Conservation (phyloP, 345 rosid species). For the Salix udensis region DNA sequence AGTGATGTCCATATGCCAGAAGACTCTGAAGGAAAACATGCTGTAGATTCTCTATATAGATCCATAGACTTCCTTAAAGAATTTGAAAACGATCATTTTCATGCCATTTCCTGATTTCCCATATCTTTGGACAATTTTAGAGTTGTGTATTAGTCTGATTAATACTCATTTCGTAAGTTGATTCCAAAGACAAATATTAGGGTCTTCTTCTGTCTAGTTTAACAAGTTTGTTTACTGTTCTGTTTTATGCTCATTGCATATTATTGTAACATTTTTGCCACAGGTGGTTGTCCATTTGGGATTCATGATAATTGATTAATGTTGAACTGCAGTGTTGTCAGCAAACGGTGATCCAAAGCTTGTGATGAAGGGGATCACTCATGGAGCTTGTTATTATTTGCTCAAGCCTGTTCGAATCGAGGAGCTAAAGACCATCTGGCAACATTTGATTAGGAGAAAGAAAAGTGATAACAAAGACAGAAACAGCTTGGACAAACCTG, state of each 20-base stretch:
- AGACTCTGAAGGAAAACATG: background rate
- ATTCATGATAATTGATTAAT: background rate
- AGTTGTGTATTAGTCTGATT: background rate
- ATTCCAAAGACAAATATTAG: background rate
- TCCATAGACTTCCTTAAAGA: background rate
- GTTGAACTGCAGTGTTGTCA: constrained; percentile 27
- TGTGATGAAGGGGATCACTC: constrained; percentile 38
- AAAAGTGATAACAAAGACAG: constrained; percentile 24
- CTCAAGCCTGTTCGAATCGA: constrained; percentile 35
- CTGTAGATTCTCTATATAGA: background rate
- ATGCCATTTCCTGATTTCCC: background rate
- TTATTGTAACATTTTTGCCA: background rate
- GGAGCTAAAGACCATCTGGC: constrained; percentile 35
- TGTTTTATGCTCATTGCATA: background rate
- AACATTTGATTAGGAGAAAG: constrained; percentile 30
- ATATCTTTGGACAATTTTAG: background rate
- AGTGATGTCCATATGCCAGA: constrained; percentile 80
- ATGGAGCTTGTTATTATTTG: constrained; percentile 38
- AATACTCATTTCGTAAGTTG: background rate
- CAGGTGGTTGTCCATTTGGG: background rate
- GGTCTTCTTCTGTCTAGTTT: background rate
- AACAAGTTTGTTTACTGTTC: background rate
- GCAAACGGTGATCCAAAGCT: constrained; percentile 35
- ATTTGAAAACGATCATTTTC: background rate
- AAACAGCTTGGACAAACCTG: constrained; percentile 17